Evolutionary conservation across 75 land plant species (phyloP).

Genomic region (Sequoiadendron giganteum): DNA sequence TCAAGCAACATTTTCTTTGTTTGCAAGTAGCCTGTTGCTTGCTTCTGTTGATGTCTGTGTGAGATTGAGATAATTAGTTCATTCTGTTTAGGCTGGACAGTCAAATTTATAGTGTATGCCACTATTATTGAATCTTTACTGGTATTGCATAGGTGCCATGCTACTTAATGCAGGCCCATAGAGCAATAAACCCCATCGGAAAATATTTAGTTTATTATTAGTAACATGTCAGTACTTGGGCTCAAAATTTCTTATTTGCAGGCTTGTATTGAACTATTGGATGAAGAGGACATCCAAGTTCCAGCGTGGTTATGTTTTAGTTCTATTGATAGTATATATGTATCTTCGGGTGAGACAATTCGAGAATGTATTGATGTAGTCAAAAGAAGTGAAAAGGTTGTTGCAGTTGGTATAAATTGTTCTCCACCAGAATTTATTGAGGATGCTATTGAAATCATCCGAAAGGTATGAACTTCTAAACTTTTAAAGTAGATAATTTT

Average conservation of each 20-base stretch:
- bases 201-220: neutral
- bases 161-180: neutral
- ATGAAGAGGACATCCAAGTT: constrained; percentile 69
- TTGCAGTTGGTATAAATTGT: constrained; percentile 87
- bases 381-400: constrained; percentile 56
- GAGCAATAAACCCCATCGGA: neutral
- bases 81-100: neutral
- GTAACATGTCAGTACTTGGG: neutral
- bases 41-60: neutral
- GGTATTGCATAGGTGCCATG: neutral
- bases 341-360: constrained; percentile 76
- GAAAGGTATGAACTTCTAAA: constrained; percentile 32
- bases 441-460: constrained; percentile 39
- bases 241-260: constrained; percentile 16
- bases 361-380: constrained; percentile 62
- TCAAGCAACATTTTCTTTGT: neutral
- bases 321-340: constrained; percentile 75
- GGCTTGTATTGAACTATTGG: constrained; percentile 79
- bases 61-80: neutral
- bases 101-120: neutral
- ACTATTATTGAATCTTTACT: neutral
- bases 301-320: constrained; percentile 92
- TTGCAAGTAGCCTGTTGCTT: neutral
- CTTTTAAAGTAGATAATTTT: neutral
- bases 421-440: constrained; percentile 82